Evolutionary conservation across 768 basidiomycete species (phyloP).

Genomic region (Pleurotus sapidus): DNA sequence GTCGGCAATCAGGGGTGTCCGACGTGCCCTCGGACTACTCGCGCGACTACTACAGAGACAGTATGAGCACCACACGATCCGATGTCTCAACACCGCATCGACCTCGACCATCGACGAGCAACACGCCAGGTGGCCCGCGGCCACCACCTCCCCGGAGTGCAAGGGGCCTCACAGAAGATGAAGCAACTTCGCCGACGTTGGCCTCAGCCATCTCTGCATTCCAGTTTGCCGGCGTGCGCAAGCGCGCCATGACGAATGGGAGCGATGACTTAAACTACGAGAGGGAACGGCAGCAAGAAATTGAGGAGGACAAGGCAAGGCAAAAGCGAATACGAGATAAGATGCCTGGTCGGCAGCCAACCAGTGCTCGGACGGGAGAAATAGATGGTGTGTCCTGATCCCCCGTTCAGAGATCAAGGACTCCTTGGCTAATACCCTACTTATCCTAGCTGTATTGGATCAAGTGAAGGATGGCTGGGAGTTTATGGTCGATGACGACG

Average conservation of each 20-base stretch:
- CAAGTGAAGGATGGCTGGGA: conserved; percentile 91
- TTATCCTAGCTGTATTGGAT: conserved; percentile 66
- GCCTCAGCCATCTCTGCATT: conserved; percentile 67
- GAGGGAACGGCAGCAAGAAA: conserved; percentile 55
- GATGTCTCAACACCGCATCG: conserved; percentile 35
- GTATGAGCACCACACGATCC: conserved; percentile 44
- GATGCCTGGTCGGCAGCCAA: conserved; percentile 54
- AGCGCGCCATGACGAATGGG: conserved; percentile 50
- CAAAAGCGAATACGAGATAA: conserved; percentile 71
- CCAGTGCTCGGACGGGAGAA: conserved; percentile 67
- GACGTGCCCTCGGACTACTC: conserved; percentile 49
- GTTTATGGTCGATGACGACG: conserved; percentile 79
- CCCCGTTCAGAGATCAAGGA: background rate
- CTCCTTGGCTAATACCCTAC: conserved; percentile 2
- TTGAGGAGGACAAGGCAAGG: conserved; percentile 59
- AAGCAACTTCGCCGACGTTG: conserved; percentile 45
- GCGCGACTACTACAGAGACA: conserved; percentile 44
- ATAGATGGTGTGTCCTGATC: conserved; percentile 67
- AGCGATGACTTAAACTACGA: conserved; percentile 55
- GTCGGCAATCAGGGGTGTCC: conserved; percentile 43
- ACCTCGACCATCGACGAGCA: conserved; percentile 22
- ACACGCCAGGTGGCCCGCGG: conserved; percentile 13
- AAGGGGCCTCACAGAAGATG: conserved; percentile 30
- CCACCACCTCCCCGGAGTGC: conserved; percentile 23
- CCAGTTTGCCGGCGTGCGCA: conserved; percentile 58